Evolutionary conservation across 2,329 filamentous ascomycete species (phyloP).

Genomic region (Lasiodiplodia citricola): DNA sequence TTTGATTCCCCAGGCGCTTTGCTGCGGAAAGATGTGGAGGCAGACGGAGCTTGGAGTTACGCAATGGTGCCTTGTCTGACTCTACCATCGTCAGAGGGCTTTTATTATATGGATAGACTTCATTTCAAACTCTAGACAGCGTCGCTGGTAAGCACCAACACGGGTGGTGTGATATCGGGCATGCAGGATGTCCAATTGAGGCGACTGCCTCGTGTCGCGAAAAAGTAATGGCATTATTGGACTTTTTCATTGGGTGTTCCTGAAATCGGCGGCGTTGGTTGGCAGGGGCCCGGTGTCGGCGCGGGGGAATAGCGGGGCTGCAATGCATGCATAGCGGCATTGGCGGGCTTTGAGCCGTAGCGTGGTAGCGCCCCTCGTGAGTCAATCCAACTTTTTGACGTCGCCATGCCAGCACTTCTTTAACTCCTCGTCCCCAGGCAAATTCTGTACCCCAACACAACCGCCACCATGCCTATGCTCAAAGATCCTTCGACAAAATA

Average conservation of each 20-base stretch:
- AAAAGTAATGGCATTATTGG: not conserved
- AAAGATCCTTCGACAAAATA: conserved; percentile 80
- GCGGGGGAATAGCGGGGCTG: conserved; percentile 21
- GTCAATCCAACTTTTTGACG: conserved; percentile 24
- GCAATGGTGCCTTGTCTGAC: not conserved
- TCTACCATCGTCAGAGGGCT: not conserved
- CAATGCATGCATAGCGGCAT: not conserved
- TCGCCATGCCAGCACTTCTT: conserved; percentile 16
- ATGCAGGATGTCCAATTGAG: not conserved
- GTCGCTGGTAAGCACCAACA: too few relatives aligned
- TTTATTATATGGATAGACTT: conserved; percentile 9
- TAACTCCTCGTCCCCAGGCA: conserved; percentile 13
- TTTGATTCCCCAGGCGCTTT: conserved; percentile 5
- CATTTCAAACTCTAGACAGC: not conserved
- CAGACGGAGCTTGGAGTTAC: not conserved
- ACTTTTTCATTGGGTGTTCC: not conserved
- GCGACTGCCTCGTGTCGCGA: not conserved
- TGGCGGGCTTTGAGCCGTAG: not conserved
- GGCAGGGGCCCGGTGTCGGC: conserved; percentile 5
- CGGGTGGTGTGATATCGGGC: not conserved
- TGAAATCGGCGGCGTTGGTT: not conserved
- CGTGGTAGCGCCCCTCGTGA: conserved; percentile 14
- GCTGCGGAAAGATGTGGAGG: conserved; percentile 16
- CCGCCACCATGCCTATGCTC: conserved; percentile 58
- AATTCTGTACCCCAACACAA: not conserved